phyloP scores from a whole-genome alignment of 768 basidiomycete species.

The Clitopilus passeckerianus region DNA sequence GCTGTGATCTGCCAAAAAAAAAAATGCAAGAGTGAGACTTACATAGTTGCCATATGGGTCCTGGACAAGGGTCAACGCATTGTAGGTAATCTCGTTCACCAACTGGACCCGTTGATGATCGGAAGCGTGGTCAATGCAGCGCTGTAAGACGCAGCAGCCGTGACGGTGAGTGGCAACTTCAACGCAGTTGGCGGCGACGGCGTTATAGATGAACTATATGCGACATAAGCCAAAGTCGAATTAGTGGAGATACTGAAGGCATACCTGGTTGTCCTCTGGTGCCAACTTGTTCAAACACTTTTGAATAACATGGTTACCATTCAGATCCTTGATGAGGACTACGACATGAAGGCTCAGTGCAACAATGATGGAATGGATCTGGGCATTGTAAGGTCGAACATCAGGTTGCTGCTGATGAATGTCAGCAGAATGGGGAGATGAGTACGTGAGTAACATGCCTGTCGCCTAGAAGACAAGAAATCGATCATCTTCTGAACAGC shows the following conservation, averaged over 20 bases:
- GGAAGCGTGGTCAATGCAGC: slow-evolving; percentile 97
- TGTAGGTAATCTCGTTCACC: slow-evolving; percentile 98
- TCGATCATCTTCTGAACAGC: slow-evolving; percentile 99
- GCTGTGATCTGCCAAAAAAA: neutral
- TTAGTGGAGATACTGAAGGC: slow-evolving; percentile 1
- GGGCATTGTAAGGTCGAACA: slow-evolving; percentile 67
- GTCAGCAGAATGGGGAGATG: slow-evolving; percentile 47
- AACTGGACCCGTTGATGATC: slow-evolving; percentile 93
- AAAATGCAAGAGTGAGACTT: slow-evolving; percentile 18
- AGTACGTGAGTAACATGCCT: slow-evolving; percentile 53
- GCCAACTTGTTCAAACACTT: slow-evolving; percentile 98
- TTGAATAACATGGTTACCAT: slow-evolving; percentile 97
- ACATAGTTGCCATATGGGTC: slow-evolving; percentile 95
- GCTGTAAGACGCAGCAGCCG: slow-evolving; percentile 96
- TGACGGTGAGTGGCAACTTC: slow-evolving; percentile 98
- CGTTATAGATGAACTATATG: slow-evolving; percentile 93
- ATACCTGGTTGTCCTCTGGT: slow-evolving; percentile 96
- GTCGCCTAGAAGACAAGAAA: slow-evolving; percentile 91
- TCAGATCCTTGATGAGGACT: slow-evolving; percentile 97
- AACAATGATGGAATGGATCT: slow-evolving; percentile 96
- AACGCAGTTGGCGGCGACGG: slow-evolving; percentile 97
- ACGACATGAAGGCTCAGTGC: slow-evolving; percentile 98
- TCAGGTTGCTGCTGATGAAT: slow-evolving; percentile 58
- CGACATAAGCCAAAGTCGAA: neutral
- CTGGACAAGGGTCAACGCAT: slow-evolving; percentile 95